Base-by-base conservation (phyloP, 2,329 filamentous ascomycete species). In the Basipetospora chlamydospora region DNA sequence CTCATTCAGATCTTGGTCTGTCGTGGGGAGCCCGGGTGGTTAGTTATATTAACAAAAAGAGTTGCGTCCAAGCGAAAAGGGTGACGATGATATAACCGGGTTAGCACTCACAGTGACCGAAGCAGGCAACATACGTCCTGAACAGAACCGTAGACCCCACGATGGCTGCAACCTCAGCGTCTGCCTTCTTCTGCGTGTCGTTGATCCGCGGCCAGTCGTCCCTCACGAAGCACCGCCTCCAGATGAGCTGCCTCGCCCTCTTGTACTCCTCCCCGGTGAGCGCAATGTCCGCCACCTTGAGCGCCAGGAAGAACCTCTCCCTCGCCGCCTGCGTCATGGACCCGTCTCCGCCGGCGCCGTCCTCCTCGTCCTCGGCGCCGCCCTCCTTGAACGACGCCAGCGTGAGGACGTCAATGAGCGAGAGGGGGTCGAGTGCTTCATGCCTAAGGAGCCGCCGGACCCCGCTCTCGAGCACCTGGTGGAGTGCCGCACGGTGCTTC, bases 191-290 rank as follows among this genome's bases (percentile, higher is more conserved):
- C 33, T 78, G 73, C 1, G 81, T 88, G 45, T 83, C 75, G 50
- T 90, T 88, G 50, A 92, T 70, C 40, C 63, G 65, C 18, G 70
- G 63, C 90, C 90, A 98, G 51, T 95, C 74, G 53, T 95, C 87
- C 34, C 77, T 74, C 45, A 88, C 69, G 49, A 81, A 81, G 42
- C 85, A 79, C 37, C 90, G 75, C 50, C 90, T 80, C 90, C 90
- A 98, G 43, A 96, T 82, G 26, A 75, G 59, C 12, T 63, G 59
- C 52, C 66, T 64, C 5, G 68, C 68, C 43, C 77, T 67, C 43
- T 68, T 66, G 31, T 70, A 65, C n/a, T 71, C 67, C 13, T 63
- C 75, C 44, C 60, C 63, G 47, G 55, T 64, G 47, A 65, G 67
- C 44, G 60, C 73, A 50, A 61, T 67, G 55, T 61, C 66, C 48